Conservation (phyloP, 1,139 yeast genomes). For the Pneumocystis canis region DNA sequence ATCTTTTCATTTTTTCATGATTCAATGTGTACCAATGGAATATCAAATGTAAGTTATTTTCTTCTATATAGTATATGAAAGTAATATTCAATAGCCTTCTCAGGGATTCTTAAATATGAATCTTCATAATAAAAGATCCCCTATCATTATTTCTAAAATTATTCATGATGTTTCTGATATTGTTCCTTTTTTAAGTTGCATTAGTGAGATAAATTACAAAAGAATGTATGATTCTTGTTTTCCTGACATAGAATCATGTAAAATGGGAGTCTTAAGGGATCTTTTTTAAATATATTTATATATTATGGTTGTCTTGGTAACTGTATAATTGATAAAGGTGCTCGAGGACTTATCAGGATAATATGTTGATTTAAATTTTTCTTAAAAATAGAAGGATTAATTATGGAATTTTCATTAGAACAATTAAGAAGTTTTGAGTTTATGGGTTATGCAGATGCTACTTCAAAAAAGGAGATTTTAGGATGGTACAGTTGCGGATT, state of each 20-base stretch:
- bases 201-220: slow-evolving; percentile 62
- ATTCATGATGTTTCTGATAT: slow-evolving; percentile 38
- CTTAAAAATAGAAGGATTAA: not conserved
- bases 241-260: slow-evolving; percentile 38
- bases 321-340: not conserved
- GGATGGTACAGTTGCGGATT: slow-evolving; percentile 1
- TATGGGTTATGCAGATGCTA: not conserved
- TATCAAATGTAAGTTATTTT: not conserved
- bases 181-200: slow-evolving; percentile 52
- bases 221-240: slow-evolving; percentile 43
- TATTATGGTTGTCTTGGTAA: not conserved
- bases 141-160: slow-evolving; percentile 18
- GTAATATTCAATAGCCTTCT: not conserved
- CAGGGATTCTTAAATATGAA: slow-evolving; percentile 4
- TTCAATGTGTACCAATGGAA: slow-evolving; percentile 3
- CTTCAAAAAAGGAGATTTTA: not conserved
- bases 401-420: not conserved
- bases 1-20: slow-evolving; percentile 12
- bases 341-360: not conserved
- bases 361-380: not conserved
- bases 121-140: slow-evolving; percentile 6
- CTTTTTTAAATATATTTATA: slow-evolving; percentile 23
- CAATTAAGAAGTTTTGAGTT: not conserved
- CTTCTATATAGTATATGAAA: not conserved
- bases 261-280: slow-evolving; percentile 43